Percentiles rank a stretch among this genome's conserved stretches.
These are phyloP conservation scores for Aspergillus sp. DNA, from an alignment of 2,329 filamentous ascomycete species.

Conservation along the genomic window DNA sequence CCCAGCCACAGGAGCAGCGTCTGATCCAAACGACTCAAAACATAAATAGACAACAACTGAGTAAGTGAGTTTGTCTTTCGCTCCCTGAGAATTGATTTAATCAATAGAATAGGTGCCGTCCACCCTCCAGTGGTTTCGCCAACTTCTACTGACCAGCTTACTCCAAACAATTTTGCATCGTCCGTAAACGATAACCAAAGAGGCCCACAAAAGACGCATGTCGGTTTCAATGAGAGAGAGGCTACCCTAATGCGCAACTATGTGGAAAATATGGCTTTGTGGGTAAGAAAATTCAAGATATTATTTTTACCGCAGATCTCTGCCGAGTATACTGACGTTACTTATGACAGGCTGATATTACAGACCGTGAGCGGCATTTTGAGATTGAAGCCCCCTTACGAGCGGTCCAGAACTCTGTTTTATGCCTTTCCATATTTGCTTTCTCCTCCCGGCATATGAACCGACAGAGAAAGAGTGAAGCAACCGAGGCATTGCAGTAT, in stretches of 20 bases:
- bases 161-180: neutral
- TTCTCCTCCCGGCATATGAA: conserved; percentile 35
- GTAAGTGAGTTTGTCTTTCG: neutral
- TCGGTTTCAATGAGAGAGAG: conserved; percentile 17
- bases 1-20: neutral
- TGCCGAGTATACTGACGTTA: neutral
- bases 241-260: conserved; percentile 29
- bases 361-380: conserved; percentile 32
- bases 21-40: neutral
- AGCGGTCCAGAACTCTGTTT: conserved; percentile 31
- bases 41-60: neutral
- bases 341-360: conserved; percentile 29
- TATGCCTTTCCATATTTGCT: conserved; percentile 34
- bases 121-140: neutral
- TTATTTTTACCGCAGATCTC: neutral
- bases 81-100: neutral
- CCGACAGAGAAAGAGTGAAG: conserved; percentile 20
- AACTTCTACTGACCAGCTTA: neutral
- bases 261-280: conserved; percentile 34
- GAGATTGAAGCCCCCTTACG: conserved; percentile 30
- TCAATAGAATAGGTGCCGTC: neutral
- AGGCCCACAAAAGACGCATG: neutral
- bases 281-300: conserved; percentile 19
- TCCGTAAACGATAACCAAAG: neutral
- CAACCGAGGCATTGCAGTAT: conserved; percentile 31